A percentile compares a stretch with the other conserved stretches of the same genome.
phyloP scores from a whole-genome alignment of 148 eudicot species.

The Rhododendron molle region DNA sequence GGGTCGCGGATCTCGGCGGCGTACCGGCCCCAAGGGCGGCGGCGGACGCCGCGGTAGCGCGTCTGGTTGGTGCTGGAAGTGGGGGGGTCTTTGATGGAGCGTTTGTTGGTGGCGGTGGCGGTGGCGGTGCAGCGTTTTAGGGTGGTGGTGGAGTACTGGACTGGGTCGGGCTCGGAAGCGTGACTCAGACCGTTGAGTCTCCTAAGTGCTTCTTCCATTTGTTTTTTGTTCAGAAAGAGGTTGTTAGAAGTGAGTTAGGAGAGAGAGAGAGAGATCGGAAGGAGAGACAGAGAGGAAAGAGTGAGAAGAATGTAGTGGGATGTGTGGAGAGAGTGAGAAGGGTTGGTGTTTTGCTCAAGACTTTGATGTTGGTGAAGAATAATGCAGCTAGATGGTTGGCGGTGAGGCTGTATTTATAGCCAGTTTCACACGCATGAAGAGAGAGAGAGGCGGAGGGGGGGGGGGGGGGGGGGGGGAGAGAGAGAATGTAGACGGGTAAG shows the following conservation, averaged over 20 bases:
- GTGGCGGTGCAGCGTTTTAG: constrained; percentile 13
- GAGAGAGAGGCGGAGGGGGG: too few relatives aligned
- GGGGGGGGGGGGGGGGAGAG: too few relatives aligned
- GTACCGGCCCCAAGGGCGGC: constrained; percentile 89
- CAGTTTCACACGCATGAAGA: not conserved
- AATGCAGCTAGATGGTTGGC: not conserved
- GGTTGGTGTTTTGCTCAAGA: not conserved
- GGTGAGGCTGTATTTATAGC: constrained; percentile 12
- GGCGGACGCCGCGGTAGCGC: constrained; percentile 70
- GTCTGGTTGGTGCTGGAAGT: not conserved
- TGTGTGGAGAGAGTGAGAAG: not conserved
- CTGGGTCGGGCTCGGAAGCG: constrained; percentile 10
- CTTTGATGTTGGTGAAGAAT: not conserved
- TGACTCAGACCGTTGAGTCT: constrained; percentile 25
- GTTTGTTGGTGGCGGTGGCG: constrained; percentile 21
- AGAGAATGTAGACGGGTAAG: too few relatives aligned
- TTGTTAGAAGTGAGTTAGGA: not conserved
- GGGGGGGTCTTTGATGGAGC: constrained; percentile 21
- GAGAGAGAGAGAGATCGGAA: not conserved
- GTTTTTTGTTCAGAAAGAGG: not conserved
- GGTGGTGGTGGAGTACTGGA: constrained; percentile 3
- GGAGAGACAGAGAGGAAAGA: not conserved
- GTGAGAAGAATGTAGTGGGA: not conserved
- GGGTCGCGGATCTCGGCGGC: constrained; percentile 89
- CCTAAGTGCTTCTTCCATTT: constrained; percentile 45